Base-by-base conservation (phyloP, 805 yeast species). In the Jamesozyma rosinii region DNA sequence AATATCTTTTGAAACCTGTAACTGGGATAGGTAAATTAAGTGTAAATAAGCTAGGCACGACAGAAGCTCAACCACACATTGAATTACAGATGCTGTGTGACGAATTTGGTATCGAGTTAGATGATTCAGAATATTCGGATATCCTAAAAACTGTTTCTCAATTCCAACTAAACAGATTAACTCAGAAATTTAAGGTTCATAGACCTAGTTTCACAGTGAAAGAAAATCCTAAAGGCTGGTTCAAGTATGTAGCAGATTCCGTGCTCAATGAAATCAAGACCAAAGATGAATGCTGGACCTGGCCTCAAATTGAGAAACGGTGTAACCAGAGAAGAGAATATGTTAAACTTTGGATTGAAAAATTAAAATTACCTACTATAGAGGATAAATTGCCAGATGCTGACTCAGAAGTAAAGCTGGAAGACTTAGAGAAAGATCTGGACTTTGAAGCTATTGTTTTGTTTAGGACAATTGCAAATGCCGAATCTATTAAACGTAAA, bases 21-120 rank as follows among this genome's bases (percentile, higher is more conserved):
- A 77, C 87, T 9, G 97, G 97, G 21, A 69, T 72, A 35, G 97
- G 97, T 31, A 82, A 80, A 54, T 63, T 94, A 29, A 80, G 88
- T 0, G 66, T 92, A 14, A 85, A 85, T 64, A 92, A 92, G 58
- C 60, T 69, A 4, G 92, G 92, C 1, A 72, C 92, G 1, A 79
- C 90, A 0, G 81, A 77, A 37, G 59, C 68, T 0, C 64, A 63
- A 31, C 92, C 92, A 5, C 92, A 85, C 58, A 71, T 86, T 18
- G 73, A 76, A 33, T 75, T 88, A 0, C 83, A 85, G 46, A 66
- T 92, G 41, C 75, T 80, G 48, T 92, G 89, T 61, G 89, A 89
- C 41, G 95, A 92, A 56, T 81, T 94, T 53, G 83, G 94, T n/a
- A 67, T 94, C 13, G 86, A 82, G 43, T 68, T 92, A 44, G 92